A percentile compares a stretch with the other conserved stretches of the same genome.
These are phyloP conservation scores for Plasmodium berghei DNA, from an alignment of 169 alveolate species.

Conservation along the genomic window DNA sequence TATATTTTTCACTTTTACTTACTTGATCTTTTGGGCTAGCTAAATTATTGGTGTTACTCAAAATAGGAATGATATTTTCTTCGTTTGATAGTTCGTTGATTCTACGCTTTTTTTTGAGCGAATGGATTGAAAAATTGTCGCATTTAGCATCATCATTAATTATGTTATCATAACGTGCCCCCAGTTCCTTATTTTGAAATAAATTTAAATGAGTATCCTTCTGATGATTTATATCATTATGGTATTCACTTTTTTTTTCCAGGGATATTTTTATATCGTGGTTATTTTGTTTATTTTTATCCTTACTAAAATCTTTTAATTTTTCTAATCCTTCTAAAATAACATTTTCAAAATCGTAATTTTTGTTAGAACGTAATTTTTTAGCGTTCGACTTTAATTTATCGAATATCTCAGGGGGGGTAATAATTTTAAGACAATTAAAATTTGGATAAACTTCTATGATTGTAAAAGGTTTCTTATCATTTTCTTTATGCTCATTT, in stretches of 20 bases:
- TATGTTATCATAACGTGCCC: too few species aligned
- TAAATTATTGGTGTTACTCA: background rate
- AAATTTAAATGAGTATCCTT: too few species aligned
- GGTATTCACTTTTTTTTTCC: background rate
- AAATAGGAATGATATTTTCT: background rate
- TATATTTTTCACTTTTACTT: too few species aligned
- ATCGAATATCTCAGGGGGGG: constrained; percentile 14
- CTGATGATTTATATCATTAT: too few species aligned
- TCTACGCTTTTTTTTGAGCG: too few species aligned
- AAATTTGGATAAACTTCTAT: constrained; percentile 46
- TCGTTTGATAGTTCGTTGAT: too few species aligned
- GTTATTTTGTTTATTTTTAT: background rate
- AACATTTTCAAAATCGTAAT: constrained; percentile 37
- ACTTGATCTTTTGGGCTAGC: too few species aligned
- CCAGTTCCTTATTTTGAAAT: too few species aligned
- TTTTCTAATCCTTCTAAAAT: constrained; percentile 11
- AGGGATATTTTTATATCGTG: background rate
- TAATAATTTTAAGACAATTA: constrained; percentile 35
- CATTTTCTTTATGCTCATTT: background rate
- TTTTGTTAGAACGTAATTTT: constrained; percentile 31
- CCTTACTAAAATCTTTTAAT: background rate
- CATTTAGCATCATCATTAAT: too few species aligned
- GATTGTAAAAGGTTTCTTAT: background rate
- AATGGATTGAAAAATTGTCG: too few species aligned
- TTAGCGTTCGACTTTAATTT: constrained; percentile 37